These are phyloP conservation scores for Alternaria brassicae DNA, from an alignment of 2,329 filamentous ascomycete species.

Conservation along the genomic window DNA sequence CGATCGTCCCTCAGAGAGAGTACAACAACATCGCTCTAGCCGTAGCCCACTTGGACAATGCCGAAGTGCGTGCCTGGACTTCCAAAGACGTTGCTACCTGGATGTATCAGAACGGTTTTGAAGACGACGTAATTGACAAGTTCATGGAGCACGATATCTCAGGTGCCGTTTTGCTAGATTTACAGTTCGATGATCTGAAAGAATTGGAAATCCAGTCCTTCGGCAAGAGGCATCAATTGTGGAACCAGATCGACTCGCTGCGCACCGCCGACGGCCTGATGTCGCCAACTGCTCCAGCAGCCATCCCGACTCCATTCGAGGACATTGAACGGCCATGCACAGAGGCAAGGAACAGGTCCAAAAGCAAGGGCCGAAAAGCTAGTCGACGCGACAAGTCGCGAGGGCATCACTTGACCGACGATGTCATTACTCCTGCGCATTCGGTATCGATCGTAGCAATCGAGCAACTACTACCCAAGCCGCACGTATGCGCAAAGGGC, in stretches of 20 bases:
- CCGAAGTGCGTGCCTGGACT: slow-evolving; percentile 70
- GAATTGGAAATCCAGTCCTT: slow-evolving; percentile 83
- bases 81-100: slow-evolving; percentile 81
- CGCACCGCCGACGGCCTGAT: slow-evolving; percentile 56
- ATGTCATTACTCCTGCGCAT: slow-evolving; percentile 78
- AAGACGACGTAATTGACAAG: slow-evolving; percentile 76
- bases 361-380: slow-evolving; percentile 46
- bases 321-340: slow-evolving; percentile 57
- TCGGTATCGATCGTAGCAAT: slow-evolving; percentile 92
- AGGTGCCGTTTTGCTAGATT: slow-evolving; percentile 83
- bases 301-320: slow-evolving; percentile 59
- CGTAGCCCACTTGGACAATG: slow-evolving; percentile 65
- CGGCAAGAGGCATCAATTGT: slow-evolving; percentile 78
- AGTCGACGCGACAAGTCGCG: slow-evolving; percentile 42
- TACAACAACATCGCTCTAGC: slow-evolving; percentile 61
- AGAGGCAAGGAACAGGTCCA: slow-evolving; percentile 43
- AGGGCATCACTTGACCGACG: slow-evolving; percentile 56
- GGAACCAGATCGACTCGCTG: slow-evolving; percentile 78
- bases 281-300: slow-evolving; percentile 50
- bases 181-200: slow-evolving; percentile 87
- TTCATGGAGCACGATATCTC: slow-evolving; percentile 94
- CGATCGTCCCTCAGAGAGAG: slow-evolving; percentile 48
- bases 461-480: slow-evolving; percentile 84
- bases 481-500: slow-evolving; percentile 84
- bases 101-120: slow-evolving; percentile 85